A percentile compares a stretch with the other conserved stretches of the same genome.
Conservation (phyloP, 1,284 basidiomycete genomes). For the Boletus sp. region DNA sequence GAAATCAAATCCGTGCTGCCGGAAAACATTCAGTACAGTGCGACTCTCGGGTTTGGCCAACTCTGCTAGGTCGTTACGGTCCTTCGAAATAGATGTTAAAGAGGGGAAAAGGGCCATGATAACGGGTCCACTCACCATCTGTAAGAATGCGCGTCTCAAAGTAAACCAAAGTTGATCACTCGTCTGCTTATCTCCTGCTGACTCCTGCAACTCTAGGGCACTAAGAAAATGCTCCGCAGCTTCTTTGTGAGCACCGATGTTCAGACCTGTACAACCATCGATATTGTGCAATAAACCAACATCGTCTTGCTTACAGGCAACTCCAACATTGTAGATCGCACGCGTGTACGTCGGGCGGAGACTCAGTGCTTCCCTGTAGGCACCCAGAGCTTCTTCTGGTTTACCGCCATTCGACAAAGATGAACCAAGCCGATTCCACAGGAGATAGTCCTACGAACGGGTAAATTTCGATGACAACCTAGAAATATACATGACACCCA, state of each 20-base stretch:
- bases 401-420: constrained; percentile 93
- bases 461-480: not conserved
- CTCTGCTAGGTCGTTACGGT: constrained; percentile 62
- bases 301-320: constrained; percentile 68
- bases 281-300: not conserved
- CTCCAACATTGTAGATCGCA: constrained; percentile 96
- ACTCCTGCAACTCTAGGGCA: constrained; percentile 80
- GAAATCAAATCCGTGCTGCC: constrained; percentile 82
- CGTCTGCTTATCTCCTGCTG: constrained; percentile 56
- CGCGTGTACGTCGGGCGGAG: constrained; percentile 94
- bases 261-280: constrained; percentile 59
- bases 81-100: constrained; percentile 33
- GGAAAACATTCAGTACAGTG: constrained; percentile 61
- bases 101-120: constrained; percentile 1
- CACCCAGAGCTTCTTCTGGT: constrained; percentile 93
- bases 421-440: constrained; percentile 97
- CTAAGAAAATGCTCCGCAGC: constrained; percentile 96
- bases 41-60: constrained; percentile 52
- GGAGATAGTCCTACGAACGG: constrained; percentile 71
- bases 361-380: constrained; percentile 91
- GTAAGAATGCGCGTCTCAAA: constrained; percentile 77
- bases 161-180: constrained; percentile 90
- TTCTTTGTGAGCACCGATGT: constrained; percentile 94
- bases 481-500: constrained; percentile 25
- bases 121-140: constrained; percentile 58